Evolutionary conservation across 2,329 filamentous ascomycete genomes (phyloP).

Genomic region (Calonectria hawksworthii): DNA sequence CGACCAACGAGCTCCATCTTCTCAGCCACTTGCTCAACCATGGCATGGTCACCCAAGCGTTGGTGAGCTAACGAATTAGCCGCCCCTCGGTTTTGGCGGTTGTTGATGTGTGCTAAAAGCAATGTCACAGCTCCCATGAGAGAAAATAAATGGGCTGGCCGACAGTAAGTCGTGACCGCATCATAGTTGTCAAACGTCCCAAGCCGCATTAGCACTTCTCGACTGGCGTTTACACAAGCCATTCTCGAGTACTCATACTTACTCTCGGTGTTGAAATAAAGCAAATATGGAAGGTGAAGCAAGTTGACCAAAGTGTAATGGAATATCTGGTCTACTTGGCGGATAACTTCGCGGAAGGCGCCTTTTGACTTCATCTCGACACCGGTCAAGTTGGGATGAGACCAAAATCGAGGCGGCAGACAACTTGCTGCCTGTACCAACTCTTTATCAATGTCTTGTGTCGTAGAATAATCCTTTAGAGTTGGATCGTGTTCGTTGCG

Average conservation of each 20-base stretch:
- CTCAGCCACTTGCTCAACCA: conserved; percentile 19
- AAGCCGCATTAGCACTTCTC: conserved; percentile 12
- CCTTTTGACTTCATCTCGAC: background rate
- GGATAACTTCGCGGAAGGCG: background rate
- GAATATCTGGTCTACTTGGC: background rate
- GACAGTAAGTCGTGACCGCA: conserved; percentile 3
- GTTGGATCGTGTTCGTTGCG: background rate
- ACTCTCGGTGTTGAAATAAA: background rate
- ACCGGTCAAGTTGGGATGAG: background rate
- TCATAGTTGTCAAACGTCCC: conserved; percentile 18
- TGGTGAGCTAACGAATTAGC: conserved; percentile 16
- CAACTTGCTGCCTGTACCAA: background rate
- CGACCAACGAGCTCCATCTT: conserved; percentile 6
- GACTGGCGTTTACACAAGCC: conserved; percentile 19
- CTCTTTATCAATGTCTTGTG: background rate
- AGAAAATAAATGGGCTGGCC: conserved; percentile 23
- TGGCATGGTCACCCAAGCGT: conserved; percentile 13
- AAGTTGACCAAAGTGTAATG: conserved; percentile 14
- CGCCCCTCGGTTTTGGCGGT: background rate
- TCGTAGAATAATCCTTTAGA: background rate
- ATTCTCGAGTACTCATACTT: conserved; percentile 15
- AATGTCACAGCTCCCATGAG: conserved; percentile 20
- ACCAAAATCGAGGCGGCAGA: background rate
- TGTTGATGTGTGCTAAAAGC: conserved; percentile 17
- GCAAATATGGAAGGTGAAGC: conserved; percentile 18